Evolutionary conservation across 139 green algal species (phyloP), one percentile per base, ranked within the genome.

Genomic region (Trebouxia sp.): DNA sequence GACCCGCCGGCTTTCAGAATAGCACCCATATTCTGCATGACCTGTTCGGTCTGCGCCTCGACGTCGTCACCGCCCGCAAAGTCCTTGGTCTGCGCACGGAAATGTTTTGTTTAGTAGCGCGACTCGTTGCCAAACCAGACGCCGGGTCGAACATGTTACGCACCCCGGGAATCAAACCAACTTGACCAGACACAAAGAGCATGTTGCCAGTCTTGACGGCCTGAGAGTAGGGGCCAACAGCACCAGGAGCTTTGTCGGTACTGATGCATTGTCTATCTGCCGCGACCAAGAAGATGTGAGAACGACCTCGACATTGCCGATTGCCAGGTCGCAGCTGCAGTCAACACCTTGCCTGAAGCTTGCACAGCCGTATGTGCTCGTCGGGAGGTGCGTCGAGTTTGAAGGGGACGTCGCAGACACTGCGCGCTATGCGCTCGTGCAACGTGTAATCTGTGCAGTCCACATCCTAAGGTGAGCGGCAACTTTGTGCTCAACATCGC

Each of bases 161-260:
- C 67, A 92, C 87, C 62, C 83, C 91, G 20, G 96, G 94, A 9
- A 96, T 88, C 17, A 99, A 84, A 39, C 88, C 91, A 38, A 99
- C 90, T 83, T 96, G 93, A 12, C 96, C 96, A 17, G 88, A 95
- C 3, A 98, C 88, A 81, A 94, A 99, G 5, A 99, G 87, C 22
- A 90, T 94, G 83, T 89, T 90, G 32, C 91, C 92, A 1, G 92
- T 89, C 82, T 95, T 94, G 80, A 96, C 91, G 8, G 90, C 91
- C 76, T 98, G 96, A 26, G 88, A 95, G 85, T 99, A 99, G 0
- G 96, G 93, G 5, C 97, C 97, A 15, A 99, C 85, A 9, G 97
- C 95, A 10, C 90, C 93, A 14, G 97, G 97, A 10, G 97, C 95
- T 24, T 96, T 85, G 22, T 91, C 87, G 8, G 91, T 94, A 69